Evolutionary conservation across 495 filamentous ascomycete genomes (phyloP), one percentile per base, ranked within the genome.

Genomic region (Pseudevernia furfuracea): DNA sequence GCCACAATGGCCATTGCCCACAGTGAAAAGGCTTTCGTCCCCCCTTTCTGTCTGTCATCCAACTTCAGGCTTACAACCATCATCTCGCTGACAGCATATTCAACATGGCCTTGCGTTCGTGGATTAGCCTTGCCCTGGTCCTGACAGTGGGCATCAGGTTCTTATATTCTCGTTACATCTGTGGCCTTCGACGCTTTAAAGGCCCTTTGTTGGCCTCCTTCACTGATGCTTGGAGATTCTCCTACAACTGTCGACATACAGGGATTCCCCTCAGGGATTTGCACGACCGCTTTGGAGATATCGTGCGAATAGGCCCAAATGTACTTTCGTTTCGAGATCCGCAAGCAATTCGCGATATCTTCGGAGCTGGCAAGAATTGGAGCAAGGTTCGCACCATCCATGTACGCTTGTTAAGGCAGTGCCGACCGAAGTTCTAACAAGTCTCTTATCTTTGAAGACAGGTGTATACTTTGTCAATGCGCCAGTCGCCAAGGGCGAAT

Each of bases 301-400:
- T 92, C 5, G 85, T 92, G 11, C 82, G 88, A 39, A 71, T 91
- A 12, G 85, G 88, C 5, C 89, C 89, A 14, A 84, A 87, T 64
- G 78, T 78, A 3, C 73, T 91, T 30, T 89, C 86, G 0, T 88
- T 91, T 67, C 78, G 82, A 7, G 82, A 89, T 67, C 87, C 89
- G 0, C 78, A 79, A 60, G 85, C 87, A 11, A 75, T 91, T 53
- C 89, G 87, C 70, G 78, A 79, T 15, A 92, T 94, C 41, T 94
- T 91, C 70, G 87, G 90, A 1, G 77, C 91, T 59, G 91, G 90
- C 69, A 91, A 91, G 74, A 88, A 88, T 21, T 90, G 90, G 71
- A 76, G 76, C 62, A 93, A 93, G 80, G 86, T 89, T 66, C 53
- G 73, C 32, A 28, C 23, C 10, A 4, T 14, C 25, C 4, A 14